Evolutionary conservation across 2,329 filamentous ascomycete genomes (phyloP).

Genomic region (Xylariales sp.): DNA sequence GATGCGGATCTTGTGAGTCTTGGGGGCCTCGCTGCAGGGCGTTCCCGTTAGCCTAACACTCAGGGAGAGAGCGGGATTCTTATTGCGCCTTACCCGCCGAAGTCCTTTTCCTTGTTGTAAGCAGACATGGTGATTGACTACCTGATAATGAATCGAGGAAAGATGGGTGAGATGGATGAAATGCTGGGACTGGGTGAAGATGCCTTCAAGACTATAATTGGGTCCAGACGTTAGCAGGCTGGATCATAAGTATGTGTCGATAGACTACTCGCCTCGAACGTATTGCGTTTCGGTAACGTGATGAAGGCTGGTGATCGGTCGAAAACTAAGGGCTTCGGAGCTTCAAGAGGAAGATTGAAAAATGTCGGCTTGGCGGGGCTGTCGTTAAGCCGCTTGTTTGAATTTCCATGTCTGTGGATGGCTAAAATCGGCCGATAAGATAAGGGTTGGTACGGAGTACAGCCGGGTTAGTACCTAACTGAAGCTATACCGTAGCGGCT

Average conservation of each 20-base stretch:
- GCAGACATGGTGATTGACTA: conserved; percentile 73
- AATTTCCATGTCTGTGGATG: conserved; percentile 34
- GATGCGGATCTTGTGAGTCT: conserved; percentile 70
- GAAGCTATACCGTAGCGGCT: background rate
- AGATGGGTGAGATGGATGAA: conserved; percentile 17
- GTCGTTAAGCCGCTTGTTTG: conserved; percentile 19
- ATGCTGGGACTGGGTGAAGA: conserved; percentile 37
- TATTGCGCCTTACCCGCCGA: conserved; percentile 61
- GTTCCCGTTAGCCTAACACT: conserved; percentile 12
- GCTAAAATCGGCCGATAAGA: conserved; percentile 39
- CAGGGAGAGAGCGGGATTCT: background rate
- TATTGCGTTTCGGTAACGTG: conserved; percentile 78
- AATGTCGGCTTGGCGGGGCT: conserved; percentile 35
- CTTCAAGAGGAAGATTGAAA: conserved; percentile 30
- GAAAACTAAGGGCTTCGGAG: conserved; percentile 26
- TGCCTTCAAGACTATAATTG: conserved; percentile 85
- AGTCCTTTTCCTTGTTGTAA: conserved; percentile 97
- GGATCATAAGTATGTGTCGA: background rate
- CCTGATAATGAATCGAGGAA: conserved; percentile 42
- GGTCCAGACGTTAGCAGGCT: conserved; percentile 39
- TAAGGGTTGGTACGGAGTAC: conserved; percentile 33
- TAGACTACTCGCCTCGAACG: conserved; percentile 40
- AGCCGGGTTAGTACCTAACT: too few species aligned
- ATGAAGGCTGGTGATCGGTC: conserved; percentile 51
- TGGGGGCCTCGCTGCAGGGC: conserved; percentile 71